Evolutionary conservation across 768 basidiomycete genomes (phyloP).

Genomic region (Mycena vitilis): DNA sequence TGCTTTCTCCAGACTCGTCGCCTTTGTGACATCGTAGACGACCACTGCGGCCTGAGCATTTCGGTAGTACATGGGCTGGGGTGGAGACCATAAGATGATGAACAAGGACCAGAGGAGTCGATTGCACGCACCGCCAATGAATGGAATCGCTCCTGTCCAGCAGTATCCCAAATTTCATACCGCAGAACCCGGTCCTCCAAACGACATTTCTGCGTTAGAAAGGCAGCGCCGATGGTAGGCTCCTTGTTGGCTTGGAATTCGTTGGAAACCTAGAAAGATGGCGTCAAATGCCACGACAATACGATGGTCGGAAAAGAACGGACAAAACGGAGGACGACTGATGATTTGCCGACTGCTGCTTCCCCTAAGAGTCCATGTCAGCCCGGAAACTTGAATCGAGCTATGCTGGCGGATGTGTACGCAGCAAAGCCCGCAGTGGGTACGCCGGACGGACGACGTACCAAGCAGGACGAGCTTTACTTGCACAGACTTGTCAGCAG

Average conservation of each 20-base stretch:
- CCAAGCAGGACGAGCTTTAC: conserved; percentile 98
- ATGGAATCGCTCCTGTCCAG: conserved; percentile 96
- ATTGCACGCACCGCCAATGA: conserved; percentile 83
- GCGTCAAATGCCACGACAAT: conserved; percentile 35
- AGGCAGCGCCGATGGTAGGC: conserved; percentile 97
- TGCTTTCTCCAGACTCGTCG: conserved; percentile 95
- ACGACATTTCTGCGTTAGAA: conserved; percentile 94
- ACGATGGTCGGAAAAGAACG: conserved; percentile 43
- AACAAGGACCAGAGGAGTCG: conserved; percentile 5
- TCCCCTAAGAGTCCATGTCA: conserved; percentile 72
- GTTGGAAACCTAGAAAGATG: conserved; percentile 78
- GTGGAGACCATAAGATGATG: conserved; percentile 31
- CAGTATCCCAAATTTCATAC: conserved; percentile 98
- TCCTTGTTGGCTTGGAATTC: conserved; percentile 99
- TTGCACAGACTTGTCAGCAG: conserved; percentile 91
- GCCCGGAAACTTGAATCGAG: conserved; percentile 24
- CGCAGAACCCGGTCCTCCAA: conserved; percentile 93
- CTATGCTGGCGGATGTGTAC: conserved; percentile 14
- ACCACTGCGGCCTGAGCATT: conserved; percentile 98
- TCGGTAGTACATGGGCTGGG: conserved; percentile 97
- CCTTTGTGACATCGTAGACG: conserved; percentile 98
- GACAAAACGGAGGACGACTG: conserved; percentile 97
- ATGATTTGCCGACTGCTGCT: conserved; percentile 98
- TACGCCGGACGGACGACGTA: conserved; percentile 48
- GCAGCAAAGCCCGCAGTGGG: conserved; percentile 26